Conservation (phyloP, 2,329 filamentous ascomycete species). For the Drechslera avenae region DNA sequence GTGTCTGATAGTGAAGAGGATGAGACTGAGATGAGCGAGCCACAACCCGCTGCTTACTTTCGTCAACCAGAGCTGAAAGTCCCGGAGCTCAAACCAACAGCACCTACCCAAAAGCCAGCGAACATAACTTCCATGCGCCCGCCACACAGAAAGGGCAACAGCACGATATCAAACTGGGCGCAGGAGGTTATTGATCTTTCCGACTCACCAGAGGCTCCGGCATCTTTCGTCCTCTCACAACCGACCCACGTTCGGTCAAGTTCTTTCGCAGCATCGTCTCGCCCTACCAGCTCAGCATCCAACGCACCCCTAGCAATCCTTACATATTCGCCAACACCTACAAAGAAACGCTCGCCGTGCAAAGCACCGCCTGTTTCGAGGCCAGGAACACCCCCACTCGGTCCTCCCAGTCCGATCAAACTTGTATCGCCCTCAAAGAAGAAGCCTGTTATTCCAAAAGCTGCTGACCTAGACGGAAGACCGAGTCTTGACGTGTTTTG, state of each 20-base stretch:
- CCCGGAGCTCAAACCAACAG: slow-evolving; percentile 8
- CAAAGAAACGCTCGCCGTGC: slow-evolving; percentile 39
- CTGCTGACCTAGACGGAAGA: slow-evolving; percentile 30
- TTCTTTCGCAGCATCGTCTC: slow-evolving; percentile 35
- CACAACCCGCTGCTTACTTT: not conserved
- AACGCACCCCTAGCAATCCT: slow-evolving; percentile 35
- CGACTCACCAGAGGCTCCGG: slow-evolving; percentile 30
- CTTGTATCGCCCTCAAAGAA: slow-evolving; percentile 47
- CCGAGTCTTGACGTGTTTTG: slow-evolving; percentile 49
- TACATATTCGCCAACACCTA: slow-evolving; percentile 44
- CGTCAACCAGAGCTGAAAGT: slow-evolving; percentile 10
- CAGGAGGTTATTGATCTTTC: slow-evolving; percentile 44
- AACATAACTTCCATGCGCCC: slow-evolving; percentile 29
- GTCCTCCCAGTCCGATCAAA: slow-evolving; percentile 36
- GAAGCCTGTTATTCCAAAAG: slow-evolving; percentile 37
- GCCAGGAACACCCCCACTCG: slow-evolving; percentile 39
- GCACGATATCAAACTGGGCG: slow-evolving; percentile 37
- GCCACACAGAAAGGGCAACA: slow-evolving; percentile 33
- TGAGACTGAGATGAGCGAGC: slow-evolving; percentile 6
- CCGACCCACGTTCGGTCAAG: slow-evolving; percentile 26
- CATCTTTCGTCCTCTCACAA: slow-evolving; percentile 27
- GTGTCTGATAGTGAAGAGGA: slow-evolving; percentile 35
- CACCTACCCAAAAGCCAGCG: slow-evolving; percentile 8
- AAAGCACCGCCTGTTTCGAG: slow-evolving; percentile 41
- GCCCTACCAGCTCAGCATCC: slow-evolving; percentile 39